A percentile compares a stretch with the other conserved stretches of the same genome.
Evolutionary conservation across 2,329 filamentous ascomycete genomes (phyloP).

Genomic region (Cladorrhinum sp.): DNA sequence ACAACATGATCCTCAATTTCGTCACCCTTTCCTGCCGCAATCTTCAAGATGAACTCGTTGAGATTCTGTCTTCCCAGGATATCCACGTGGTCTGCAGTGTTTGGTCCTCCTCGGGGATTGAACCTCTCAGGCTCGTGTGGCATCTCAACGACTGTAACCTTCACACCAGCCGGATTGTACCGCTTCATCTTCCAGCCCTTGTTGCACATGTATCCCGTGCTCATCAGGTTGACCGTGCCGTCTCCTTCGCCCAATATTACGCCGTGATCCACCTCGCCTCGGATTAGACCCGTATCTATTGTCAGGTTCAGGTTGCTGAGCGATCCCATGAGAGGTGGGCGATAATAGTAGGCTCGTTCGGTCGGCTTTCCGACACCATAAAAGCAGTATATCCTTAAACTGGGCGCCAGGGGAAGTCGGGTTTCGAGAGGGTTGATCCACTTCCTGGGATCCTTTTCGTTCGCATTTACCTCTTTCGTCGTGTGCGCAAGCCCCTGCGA

Average conservation of each 20-base stretch:
- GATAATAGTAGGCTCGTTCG: slow-evolving; percentile 90
- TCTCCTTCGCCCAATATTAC: slow-evolving; percentile 96
- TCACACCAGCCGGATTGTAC: slow-evolving; percentile 82
- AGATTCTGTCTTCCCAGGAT: slow-evolving; percentile 85
- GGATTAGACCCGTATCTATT: slow-evolving; percentile 63
- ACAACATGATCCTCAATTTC: slow-evolving; percentile 73
- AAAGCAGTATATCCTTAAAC: slow-evolving; percentile 94
- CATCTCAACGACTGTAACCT: slow-evolving; percentile 91
- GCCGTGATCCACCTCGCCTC: slow-evolving; percentile 70
- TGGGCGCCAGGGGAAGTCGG: slow-evolving; percentile 79
- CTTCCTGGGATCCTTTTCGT: slow-evolving; percentile 72
- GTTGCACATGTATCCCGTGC: slow-evolving; percentile 93
- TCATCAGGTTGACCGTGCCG: slow-evolving; percentile 90
- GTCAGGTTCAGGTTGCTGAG: slow-evolving; percentile 70
- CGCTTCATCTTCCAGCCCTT: slow-evolving; percentile 91
- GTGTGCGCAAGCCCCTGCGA: slow-evolving; percentile 87
- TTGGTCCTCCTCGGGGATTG: slow-evolving; percentile 70
- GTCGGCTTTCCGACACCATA: slow-evolving; percentile 94
- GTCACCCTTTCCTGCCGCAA: slow-evolving; percentile 82
- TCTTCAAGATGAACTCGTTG: slow-evolving; percentile 83
- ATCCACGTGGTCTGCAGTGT: slow-evolving; percentile 88
- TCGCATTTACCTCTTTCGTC: slow-evolving; percentile 72
- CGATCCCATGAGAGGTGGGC: slow-evolving; percentile 60
- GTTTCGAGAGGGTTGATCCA: slow-evolving; percentile 96
- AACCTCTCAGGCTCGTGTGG: slow-evolving; percentile 92